Evolutionary conservation across 352 stramenopile genomes (phyloP), one percentile per base, ranked within the genome.

Genomic region (Phytopythium sindhum): DNA sequence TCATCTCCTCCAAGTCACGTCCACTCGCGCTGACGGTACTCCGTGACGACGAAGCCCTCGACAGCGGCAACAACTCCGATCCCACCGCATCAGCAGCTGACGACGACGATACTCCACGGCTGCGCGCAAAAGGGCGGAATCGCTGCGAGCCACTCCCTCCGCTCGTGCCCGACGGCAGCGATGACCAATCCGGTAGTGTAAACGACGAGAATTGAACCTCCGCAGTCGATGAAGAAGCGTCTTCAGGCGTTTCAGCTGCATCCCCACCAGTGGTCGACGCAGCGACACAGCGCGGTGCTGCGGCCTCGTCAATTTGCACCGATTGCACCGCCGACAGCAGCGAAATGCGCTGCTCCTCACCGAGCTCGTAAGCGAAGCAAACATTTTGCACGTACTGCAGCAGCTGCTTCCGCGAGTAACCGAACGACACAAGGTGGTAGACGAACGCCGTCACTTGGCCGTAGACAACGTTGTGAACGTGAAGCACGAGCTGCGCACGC

Each of bases 381-480:
- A 91, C 82, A 61, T 88, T 89, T 44, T 86, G 69, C 9, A 83
- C 81, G 45, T 86, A 95, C 62, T 92, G 84, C 57, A 78, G 69
- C 52, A 95, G 78, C 61, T 92, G 82, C 29, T 74, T 72, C 6
- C 74, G 66, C 50, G 81, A 73, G 58, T 90, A 90, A 2, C 80
- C 80, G 65, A 91, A 91, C 42, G 81, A 84, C 41, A 80, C 75
- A 29, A 95, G 74, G 65, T 93, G 88, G 67, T 90, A 90, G 19
- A 92, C 48, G 56, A 91, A 92, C 15, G 86, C 81, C 42, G 74
- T 86, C 4, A 78, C 74, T 67, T 95, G 86, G 8, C 84, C 86
- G 65, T 86, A 91, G 0, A 95, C 80, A 31, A 90, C 65, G 61
- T 92, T 90, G 73, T 95, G 86, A 15, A 93, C 73, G 7, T 86